phyloP scores from a whole-genome alignment of 495 filamentous ascomycete genomes.

The Penicillium angulare region DNA sequence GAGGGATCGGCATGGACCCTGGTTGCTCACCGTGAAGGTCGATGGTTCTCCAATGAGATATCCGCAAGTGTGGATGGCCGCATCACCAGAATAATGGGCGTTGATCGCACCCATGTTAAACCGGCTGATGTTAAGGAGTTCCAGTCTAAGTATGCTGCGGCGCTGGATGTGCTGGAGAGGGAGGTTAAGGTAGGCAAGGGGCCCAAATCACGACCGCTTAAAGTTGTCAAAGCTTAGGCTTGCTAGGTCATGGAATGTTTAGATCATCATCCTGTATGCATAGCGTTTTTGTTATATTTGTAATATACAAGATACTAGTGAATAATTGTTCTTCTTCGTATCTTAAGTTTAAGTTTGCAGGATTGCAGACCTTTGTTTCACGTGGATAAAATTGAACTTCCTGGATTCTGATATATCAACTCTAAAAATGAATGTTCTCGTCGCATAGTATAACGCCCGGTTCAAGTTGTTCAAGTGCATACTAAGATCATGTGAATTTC shows the following conservation, averaged over 20 bases:
- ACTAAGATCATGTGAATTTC: no score
- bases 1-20: constrained; percentile 80
- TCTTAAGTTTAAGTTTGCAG: no score
- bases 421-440: no score
- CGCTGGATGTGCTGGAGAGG: constrained; percentile 50
- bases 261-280: constrained; percentile 1
- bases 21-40: constrained; percentile 70
- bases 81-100: constrained; percentile 39
- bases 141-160: constrained; percentile 57
- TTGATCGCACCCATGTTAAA: constrained; percentile 46
- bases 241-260: no score
- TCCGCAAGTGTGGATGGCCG: constrained; percentile 44
- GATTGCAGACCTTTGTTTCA: no score
- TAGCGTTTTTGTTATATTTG: constrained; percentile 11
- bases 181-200: constrained; percentile 30
- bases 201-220: neutral
- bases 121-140: constrained; percentile 43
- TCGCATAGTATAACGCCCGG: no score
- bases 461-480: no score
- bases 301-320: constrained; percentile 7
- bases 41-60: constrained; percentile 85
- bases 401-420: no score
- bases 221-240: no score
- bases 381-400: no score
- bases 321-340: no score